These are phyloP conservation scores for Yarrowia keelungensis DNA, from an alignment of 805 yeast species.

Conservation along the genomic window DNA sequence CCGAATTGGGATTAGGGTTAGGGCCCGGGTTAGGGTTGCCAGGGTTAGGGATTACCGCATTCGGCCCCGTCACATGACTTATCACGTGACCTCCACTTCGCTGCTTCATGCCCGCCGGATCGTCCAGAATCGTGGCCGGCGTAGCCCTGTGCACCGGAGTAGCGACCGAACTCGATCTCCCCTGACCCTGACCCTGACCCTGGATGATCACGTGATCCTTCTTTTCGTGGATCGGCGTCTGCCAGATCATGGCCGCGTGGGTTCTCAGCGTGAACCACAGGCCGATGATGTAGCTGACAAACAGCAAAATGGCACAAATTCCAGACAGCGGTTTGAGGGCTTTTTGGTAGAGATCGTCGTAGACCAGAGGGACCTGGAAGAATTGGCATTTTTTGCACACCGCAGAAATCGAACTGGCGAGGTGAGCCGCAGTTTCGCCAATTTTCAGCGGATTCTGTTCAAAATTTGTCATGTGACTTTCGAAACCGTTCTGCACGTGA, in stretches of 20 bases:
- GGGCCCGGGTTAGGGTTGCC: not conserved
- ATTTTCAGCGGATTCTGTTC: no score
- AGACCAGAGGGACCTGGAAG: constrained; percentile 71
- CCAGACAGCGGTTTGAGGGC: constrained; percentile 84
- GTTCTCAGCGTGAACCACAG: constrained; percentile 92
- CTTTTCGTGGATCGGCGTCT: constrained; percentile 60
- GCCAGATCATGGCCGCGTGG: constrained; percentile 97
- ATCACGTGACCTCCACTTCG: no score
- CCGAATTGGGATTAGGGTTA: not conserved
- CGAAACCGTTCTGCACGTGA: no score
- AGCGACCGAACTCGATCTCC: constrained; percentile 1
- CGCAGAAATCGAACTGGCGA: constrained; percentile 45
- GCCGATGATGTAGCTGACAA: constrained; percentile 86
- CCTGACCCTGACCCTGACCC: not conserved
- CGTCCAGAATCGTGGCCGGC: constrained; percentile 22
- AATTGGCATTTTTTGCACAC: constrained; percentile 71
- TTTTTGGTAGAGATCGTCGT: constrained; percentile 69
- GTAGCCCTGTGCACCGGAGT: constrained; percentile 28
- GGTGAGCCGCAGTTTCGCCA: not conserved
- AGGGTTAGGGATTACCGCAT: not conserved
- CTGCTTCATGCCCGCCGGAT: constrained; percentile 14
- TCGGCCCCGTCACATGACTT: not conserved
- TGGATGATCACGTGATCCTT: constrained; percentile 40
- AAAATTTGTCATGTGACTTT: not conserved
- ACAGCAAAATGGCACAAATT: constrained; percentile 78